Conservation (phyloP, 1,284 basidiomycete species). For the Testicularia cyperi region DNA sequence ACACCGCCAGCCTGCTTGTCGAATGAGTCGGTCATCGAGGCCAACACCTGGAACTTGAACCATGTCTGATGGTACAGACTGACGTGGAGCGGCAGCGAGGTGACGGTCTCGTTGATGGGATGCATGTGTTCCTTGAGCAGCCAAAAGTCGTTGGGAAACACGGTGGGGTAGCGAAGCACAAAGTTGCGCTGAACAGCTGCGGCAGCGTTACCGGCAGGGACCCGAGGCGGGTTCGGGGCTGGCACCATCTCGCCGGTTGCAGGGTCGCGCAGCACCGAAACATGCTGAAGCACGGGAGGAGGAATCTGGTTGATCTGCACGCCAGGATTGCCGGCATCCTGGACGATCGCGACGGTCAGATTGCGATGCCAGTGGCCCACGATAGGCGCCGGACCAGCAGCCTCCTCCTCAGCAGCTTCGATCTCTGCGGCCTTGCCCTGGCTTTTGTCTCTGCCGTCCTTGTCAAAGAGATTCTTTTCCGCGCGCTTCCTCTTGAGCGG, state of each 20-base stretch:
- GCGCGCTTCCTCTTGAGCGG: slow-evolving; percentile 74
- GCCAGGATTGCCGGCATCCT: slow-evolving; percentile 64
- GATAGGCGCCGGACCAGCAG: slow-evolving; percentile 48
- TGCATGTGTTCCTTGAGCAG: slow-evolving; percentile 55
- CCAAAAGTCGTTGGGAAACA: slow-evolving; percentile 95
- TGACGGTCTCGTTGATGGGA: slow-evolving; percentile 58
- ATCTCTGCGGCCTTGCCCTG: slow-evolving; percentile 33
- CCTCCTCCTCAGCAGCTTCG: slow-evolving; percentile 62
- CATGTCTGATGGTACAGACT: slow-evolving; percentile 73
- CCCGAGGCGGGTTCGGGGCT: slow-evolving; percentile 9
- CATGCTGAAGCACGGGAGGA: slow-evolving; percentile 65
- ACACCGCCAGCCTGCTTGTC: slow-evolving; percentile 68
- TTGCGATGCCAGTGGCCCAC: slow-evolving; percentile 88
- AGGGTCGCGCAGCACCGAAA: slow-evolving; percentile 37
- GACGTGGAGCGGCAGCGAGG: slow-evolving; percentile 72
- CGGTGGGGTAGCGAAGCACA: slow-evolving; percentile 66
- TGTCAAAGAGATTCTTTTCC: slow-evolving; percentile 75
- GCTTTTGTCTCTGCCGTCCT: slow-evolving; percentile 5
- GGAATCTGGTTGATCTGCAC: slow-evolving; percentile 69
- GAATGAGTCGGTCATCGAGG: slow-evolving; percentile 65
- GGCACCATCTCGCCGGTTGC: slow-evolving; percentile 3
- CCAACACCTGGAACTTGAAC: slow-evolving; percentile 59
- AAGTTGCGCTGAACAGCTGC: slow-evolving; percentile 8
- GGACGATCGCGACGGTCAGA: slow-evolving; percentile 78
- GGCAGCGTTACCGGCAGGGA: neutral